Evolutionary conservation across 2,329 filamentous ascomycete species (phyloP).

Genomic region (Pseudogymnoascus sp.): DNA sequence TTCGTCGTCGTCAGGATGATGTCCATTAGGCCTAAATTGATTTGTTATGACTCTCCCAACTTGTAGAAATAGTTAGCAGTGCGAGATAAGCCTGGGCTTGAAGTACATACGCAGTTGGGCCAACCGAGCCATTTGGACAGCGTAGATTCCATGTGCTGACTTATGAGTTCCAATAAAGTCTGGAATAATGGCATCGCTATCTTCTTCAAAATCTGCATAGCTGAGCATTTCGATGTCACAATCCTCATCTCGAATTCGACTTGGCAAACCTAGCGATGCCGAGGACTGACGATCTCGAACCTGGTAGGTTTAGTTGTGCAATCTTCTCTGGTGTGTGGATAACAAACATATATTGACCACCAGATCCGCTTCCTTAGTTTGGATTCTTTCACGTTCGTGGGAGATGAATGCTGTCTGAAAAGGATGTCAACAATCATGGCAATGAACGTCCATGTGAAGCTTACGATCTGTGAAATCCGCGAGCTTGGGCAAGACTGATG

Average conservation of each 20-base stretch:
- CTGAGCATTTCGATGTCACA: slow-evolving; percentile 38
- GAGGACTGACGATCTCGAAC: slow-evolving; percentile 37
- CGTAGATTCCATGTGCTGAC: slow-evolving; percentile 29
- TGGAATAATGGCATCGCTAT: slow-evolving; percentile 23
- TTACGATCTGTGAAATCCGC: slow-evolving; percentile 35
- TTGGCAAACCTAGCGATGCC: slow-evolving; percentile 38
- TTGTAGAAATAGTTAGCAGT: slow-evolving; percentile 11
- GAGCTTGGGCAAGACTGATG: slow-evolving; percentile 44
- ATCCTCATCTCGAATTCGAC: slow-evolving; percentile 41
- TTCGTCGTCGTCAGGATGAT: slow-evolving; percentile 13
- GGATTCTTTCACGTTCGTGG: slow-evolving; percentile 8
- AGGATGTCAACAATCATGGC: not conserved
- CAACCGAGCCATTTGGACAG: slow-evolving; percentile 34
- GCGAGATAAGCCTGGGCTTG: not conserved
- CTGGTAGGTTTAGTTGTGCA: not conserved
- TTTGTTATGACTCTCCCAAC: slow-evolving; percentile 34
- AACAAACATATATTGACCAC: not conserved
- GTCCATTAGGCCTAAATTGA: slow-evolving; percentile 24
- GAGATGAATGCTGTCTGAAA: not conserved
- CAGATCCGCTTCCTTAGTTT: slow-evolving; percentile 14
- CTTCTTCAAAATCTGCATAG: slow-evolving; percentile 31
- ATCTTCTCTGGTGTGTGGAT: not conserved
- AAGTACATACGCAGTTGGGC: slow-evolving; percentile 29
- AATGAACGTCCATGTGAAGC: slow-evolving; percentile 19
- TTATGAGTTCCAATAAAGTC: slow-evolving; percentile 27